phyloP scores from a whole-genome alignment of 2,329 filamentous ascomycete species.

The Trichoderma citrinoviride region DNA sequence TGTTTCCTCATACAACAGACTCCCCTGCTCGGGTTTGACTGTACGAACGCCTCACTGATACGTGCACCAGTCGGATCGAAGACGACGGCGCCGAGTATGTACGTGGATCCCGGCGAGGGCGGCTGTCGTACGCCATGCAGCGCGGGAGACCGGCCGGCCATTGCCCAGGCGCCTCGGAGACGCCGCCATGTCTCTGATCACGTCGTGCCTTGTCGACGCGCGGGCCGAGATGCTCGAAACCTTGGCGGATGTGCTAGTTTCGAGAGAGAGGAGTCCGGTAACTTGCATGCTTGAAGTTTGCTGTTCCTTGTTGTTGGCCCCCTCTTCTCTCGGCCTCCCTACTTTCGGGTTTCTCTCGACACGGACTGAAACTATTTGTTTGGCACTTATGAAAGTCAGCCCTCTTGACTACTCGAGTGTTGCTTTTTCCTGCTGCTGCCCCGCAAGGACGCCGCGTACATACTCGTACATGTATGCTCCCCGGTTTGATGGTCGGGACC shows the following conservation, averaged over 20 bases:
- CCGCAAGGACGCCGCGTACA: background rate
- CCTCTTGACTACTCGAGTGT: background rate
- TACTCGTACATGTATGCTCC: background rate
- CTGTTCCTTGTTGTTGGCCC: background rate
- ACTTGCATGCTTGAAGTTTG: background rate
- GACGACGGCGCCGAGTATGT: slow-evolving; percentile 8
- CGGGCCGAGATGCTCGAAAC: background rate
- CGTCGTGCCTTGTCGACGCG: slow-evolving; percentile 2
- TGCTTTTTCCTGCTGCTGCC: background rate
- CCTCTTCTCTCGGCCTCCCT: background rate
- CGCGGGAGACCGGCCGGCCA: slow-evolving; percentile 9
- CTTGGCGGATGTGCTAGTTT: background rate
- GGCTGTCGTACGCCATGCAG: slow-evolving; percentile 15
- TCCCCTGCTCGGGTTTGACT: background rate
- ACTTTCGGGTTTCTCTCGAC: background rate
- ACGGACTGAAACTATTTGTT: background rate
- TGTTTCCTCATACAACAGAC: background rate
- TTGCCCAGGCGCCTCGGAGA: slow-evolving; percentile 9
- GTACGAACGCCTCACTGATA: slow-evolving; percentile 6
- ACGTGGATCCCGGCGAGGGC: slow-evolving; percentile 13
- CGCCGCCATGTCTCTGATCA: slow-evolving; percentile 12
- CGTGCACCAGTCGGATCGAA: slow-evolving; percentile 19
- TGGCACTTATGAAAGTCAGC: background rate
- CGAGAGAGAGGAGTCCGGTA: background rate
- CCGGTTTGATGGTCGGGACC: background rate